Evolutionary conservation across 2,329 filamentous ascomycete species (phyloP), one percentile per base, ranked within the genome.

Genomic region (Fusarium sp.): DNA sequence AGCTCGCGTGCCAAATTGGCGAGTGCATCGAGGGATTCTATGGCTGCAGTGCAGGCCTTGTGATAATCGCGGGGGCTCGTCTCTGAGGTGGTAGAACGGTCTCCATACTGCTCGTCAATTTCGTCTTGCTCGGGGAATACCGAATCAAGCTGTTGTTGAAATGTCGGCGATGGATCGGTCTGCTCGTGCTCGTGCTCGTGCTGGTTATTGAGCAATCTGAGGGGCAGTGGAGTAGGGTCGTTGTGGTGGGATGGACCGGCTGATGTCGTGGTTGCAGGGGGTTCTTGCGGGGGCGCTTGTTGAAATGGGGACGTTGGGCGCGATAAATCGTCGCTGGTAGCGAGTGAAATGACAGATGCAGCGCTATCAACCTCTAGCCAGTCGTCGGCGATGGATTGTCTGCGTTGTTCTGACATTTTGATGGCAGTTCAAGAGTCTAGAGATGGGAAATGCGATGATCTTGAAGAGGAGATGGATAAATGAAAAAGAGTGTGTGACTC

Each of bases 351-450:
- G 8, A 74, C 63, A 1, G 72, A 74, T 1, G 62, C 52, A 7
- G 58, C 59, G 21, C 56, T 63, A 3, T 73, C 66, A 7, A 74
- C 42, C 42, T 74, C 70, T 4, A 64, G 50, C 72, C 72, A 74
- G 53, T 73, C 72, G 22, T 74, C 72, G 22, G 60, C 43, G 3
- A 74, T 72, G 17, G 68, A 55, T 10, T 44, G 47, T n/a, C 21
- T 39, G 7, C 24, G 42, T 4, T 36, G 14, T 1, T 47, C 43
- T 1, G 65, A 19, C 69, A 74, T 73, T 45, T 17, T 45, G 24
- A n/a, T 40, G 5, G 36, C 24, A 19, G 52, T 57, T 19, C 22
- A 21, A 28, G 7, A 19, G n/a, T 24, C 28, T 31, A 31, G 28
- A 31, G 28, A 31, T 31, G 1, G 10, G 2, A 11, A 21, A 6